These are phyloP conservation scores for cucumber (Cucumis sativus) DNA, from an alignment of 306 rosid genomes.

Conservation along the genomic window DNA sequence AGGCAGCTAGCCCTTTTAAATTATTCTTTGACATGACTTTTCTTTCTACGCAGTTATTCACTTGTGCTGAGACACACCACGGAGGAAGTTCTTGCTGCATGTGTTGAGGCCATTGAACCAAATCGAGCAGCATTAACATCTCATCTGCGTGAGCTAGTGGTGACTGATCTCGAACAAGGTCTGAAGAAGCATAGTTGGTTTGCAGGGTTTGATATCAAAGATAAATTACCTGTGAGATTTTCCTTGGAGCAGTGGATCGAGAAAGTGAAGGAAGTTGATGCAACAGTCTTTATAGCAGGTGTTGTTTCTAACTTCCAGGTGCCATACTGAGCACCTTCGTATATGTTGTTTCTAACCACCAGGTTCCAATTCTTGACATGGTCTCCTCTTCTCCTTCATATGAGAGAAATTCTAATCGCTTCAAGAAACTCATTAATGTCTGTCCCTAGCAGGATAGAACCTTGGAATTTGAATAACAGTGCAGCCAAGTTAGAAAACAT, in stretches of 20 bases:
- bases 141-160: slow-evolving; percentile 47
- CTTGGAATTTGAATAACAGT: not conserved
- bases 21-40: not conserved
- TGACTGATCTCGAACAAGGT: slow-evolving; percentile 63
- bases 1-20: not conserved
- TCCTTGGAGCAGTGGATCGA: slow-evolving; percentile 71
- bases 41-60: slow-evolving; percentile 51
- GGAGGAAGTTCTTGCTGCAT: slow-evolving; percentile 91
- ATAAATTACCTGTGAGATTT: slow-evolving; percentile 43
- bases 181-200: slow-evolving; percentile 65
- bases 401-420: not conserved
- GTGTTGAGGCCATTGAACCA: slow-evolving; percentile 79
- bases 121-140: slow-evolving; percentile 66
- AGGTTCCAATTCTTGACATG: not conserved
- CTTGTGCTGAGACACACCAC: slow-evolving; percentile 93
- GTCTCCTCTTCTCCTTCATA: not conserved
- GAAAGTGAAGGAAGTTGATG: slow-evolving; percentile 64
- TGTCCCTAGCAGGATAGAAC: not conserved
- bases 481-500: not conserved
- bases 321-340: slow-evolving; percentile 5
- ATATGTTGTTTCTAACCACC: not conserved
- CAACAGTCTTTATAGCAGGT: slow-evolving; percentile 89
- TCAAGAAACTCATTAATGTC: not conserved
- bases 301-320: not conserved
- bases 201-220: slow-evolving; percentile 63